phyloP scores from a whole-genome alignment of 2,329 filamentous ascomycete species.

The Chaetomiaceae sp. region DNA sequence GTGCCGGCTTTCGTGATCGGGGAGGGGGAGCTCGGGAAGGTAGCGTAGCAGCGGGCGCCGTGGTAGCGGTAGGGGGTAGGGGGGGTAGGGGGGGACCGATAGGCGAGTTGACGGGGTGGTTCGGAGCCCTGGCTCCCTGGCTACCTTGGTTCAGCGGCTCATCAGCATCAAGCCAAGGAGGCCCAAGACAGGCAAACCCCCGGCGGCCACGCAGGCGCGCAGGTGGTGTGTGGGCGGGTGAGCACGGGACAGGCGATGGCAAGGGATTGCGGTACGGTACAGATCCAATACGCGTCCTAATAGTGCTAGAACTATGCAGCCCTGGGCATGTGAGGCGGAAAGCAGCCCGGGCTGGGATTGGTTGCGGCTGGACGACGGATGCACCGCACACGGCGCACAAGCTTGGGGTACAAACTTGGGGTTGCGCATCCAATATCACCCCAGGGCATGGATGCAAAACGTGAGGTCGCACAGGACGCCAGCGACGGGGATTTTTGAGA shows the following conservation, averaged over 20 bases:
- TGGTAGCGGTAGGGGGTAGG: constrained; percentile 15
- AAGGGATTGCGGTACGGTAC: background rate
- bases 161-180: constrained; percentile 8
- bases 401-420: background rate
- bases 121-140: no score
- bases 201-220: no score
- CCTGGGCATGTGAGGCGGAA: no score
- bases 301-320: no score
- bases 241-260: background rate
- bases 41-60: constrained; percentile 14
- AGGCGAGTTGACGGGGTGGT: background rate
- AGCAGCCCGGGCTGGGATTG: background rate
- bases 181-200: no score
- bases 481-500: constrained; percentile 17
- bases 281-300: no score
- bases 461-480: constrained; percentile 14
- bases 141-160: no score
- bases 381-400: background rate
- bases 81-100: constrained; percentile 11
- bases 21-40: background rate
- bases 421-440: no score
- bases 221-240: background rate
- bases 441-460: constrained; percentile 19
- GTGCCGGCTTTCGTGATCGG: constrained; percentile 23
- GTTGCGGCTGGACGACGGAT: background rate